These are phyloP conservation scores for Globisporangium paddicum DNA, from an alignment of 352 stramenopile genomes.

Conservation along the genomic window DNA sequence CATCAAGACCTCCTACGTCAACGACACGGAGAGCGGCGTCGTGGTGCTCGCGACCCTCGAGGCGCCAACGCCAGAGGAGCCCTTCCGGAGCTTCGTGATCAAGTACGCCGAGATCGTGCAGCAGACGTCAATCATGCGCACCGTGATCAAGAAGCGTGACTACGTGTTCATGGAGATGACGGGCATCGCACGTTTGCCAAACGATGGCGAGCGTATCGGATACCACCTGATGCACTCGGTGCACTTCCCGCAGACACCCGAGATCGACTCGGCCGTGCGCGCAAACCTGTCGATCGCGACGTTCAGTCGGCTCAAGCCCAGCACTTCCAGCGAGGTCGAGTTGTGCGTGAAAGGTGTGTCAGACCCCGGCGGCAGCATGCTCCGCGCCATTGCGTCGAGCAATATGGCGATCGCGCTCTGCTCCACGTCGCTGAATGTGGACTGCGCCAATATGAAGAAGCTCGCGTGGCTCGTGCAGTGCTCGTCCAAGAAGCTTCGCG, in stretches of 20 bases:
- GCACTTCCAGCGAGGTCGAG: not conserved
- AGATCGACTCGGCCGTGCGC: conserved; percentile 22
- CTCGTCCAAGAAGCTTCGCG: conserved; percentile 7
- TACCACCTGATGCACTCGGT: too few relatives aligned
- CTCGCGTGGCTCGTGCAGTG: conserved; percentile 19
- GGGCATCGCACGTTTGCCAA: conserved; percentile 24
- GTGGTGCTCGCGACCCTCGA: conserved; percentile 44
- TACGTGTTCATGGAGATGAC: conserved; percentile 56
- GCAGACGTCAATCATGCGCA: conserved; percentile 12
- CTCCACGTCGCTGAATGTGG: conserved; percentile 18
- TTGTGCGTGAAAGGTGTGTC: conserved; percentile 30
- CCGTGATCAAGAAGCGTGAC: conserved; percentile 44
- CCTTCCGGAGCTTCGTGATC: conserved; percentile 33
- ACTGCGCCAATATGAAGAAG: conserved; percentile 36
- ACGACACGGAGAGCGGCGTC: conserved; percentile 35
- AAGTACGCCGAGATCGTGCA: conserved; percentile 29
- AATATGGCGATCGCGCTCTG: conserved; percentile 22
- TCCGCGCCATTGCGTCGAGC: conserved; percentile 20
- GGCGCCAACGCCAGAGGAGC: conserved; percentile 31
- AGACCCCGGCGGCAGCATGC: conserved; percentile 27
- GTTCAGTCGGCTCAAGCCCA: conserved; percentile 31
- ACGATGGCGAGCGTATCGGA: conserved; percentile 35
- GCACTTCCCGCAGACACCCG: conserved; percentile 25
- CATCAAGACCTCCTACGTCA: conserved; percentile 39
- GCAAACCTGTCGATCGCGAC: conserved; percentile 31